These are phyloP conservation scores for Zygoascus sp. DNA, from an alignment of 1,139 yeast species.

Conservation along the genomic window DNA sequence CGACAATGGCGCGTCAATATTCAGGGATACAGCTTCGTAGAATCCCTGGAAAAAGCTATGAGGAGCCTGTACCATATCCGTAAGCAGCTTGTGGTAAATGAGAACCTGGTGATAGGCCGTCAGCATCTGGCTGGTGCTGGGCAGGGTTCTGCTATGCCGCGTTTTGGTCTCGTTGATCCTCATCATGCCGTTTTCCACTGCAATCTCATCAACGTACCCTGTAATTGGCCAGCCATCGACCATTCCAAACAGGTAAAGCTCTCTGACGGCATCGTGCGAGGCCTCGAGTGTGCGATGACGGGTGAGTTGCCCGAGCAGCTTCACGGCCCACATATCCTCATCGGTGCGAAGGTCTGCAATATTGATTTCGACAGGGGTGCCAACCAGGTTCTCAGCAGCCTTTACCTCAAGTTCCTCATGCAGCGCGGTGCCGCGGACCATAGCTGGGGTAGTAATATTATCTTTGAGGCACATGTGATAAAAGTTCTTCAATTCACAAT, in stretches of 20 bases:
- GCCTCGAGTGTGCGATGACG: constrained; percentile 14
- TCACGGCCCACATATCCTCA: constrained; percentile 23
- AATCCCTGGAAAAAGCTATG: constrained; percentile 5
- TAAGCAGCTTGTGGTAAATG: constrained; percentile 28
- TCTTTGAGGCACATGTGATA: constrained; percentile 20
- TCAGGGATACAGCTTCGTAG: constrained; percentile 13
- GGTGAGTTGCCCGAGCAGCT: constrained; percentile 14
- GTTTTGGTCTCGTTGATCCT: constrained; percentile 35
- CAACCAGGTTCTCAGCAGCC: constrained; percentile 16
- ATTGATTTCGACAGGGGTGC: constrained; percentile 12
- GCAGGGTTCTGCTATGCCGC: constrained; percentile 20
- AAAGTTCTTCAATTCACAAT: constrained; percentile 28
- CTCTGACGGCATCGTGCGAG: constrained; percentile 24
- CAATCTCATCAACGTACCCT: constrained; percentile 31
- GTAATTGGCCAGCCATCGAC: constrained; percentile 23
- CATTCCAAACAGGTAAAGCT: constrained; percentile 32
- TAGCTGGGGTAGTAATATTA: constrained; percentile 17
- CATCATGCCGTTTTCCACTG: constrained; percentile 15
- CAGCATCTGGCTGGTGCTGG: constrained; percentile 24
- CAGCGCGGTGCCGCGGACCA: constrained; percentile 28
- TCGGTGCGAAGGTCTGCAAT: constrained; percentile 2
- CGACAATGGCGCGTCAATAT: constrained; percentile 11
- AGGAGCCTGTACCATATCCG: constrained; percentile 15
- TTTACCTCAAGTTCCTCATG: constrained; percentile 29
- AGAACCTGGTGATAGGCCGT: constrained; percentile 36